Percentiles rank a stretch among this genome's conserved stretches.
These are phyloP conservation scores for Leptographium wingfieldii DNA, from an alignment of 2,329 filamentous ascomycete genomes.

Conservation along the genomic window DNA sequence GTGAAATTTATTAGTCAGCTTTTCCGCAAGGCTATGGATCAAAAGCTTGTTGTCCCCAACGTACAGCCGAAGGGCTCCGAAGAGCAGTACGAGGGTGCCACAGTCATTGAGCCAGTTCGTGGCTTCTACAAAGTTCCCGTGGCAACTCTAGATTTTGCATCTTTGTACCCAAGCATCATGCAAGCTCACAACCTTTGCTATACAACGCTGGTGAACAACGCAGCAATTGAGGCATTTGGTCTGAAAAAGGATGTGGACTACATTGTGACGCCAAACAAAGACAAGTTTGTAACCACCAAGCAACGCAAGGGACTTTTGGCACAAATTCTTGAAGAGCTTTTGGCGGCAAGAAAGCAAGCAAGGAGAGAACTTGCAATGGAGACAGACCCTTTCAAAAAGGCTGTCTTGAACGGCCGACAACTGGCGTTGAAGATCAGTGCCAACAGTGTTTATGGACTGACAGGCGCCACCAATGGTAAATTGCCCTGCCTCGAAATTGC, in stretches of 20 bases:
- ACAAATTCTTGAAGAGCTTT: slow-evolving; percentile 88
- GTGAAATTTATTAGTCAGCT: slow-evolving; percentile 96
- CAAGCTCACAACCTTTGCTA: slow-evolving; percentile 98
- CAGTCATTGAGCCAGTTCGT: slow-evolving; percentile 88
- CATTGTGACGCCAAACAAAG: slow-evolving; percentile 87
- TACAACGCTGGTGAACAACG: slow-evolving; percentile 78
- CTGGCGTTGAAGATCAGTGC: slow-evolving; percentile 92
- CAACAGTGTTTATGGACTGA: slow-evolving; percentile 96
- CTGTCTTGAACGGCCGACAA: slow-evolving; percentile 93
- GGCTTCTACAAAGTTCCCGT: slow-evolving; percentile 93
- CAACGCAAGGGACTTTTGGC: slow-evolving; percentile 83
- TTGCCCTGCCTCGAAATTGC: slow-evolving; percentile 90
- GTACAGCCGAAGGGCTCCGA: slow-evolving; percentile 56
- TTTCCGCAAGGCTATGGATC: slow-evolving; percentile 86
- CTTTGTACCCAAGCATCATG: slow-evolving; percentile 96
- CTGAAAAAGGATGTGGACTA: slow-evolving; percentile 88
- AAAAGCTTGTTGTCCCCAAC: slow-evolving; percentile 90
- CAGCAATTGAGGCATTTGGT: slow-evolving; percentile 59
- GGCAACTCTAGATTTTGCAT: slow-evolving; percentile 96
- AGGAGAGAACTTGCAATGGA: slow-evolving; percentile 82
- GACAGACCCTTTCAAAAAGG: slow-evolving; percentile 94
- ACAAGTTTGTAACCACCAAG: slow-evolving; percentile 81
- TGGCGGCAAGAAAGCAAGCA: slow-evolving; percentile 85
- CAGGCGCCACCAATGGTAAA: slow-evolving; percentile 91
- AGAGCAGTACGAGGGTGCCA: slow-evolving; percentile 94